Evolutionary conservation across 1,139 yeast species (phyloP), one percentile per base, ranked within the genome.

Genomic region (Candida sp.): DNA sequence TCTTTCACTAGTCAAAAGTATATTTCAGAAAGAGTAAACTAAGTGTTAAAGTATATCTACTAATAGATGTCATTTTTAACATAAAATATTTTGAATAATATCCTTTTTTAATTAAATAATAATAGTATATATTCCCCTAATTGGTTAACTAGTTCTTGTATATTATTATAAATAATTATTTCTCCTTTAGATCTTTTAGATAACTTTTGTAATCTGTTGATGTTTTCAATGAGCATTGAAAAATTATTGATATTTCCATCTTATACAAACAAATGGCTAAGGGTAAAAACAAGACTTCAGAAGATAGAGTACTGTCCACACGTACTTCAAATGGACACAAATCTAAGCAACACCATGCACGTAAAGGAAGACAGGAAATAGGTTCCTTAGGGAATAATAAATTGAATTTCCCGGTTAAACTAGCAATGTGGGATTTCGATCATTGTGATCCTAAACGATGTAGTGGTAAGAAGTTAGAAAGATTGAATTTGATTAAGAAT

Each of bases 361-460:
- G 78, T 33, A 68, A 62, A 42, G 79, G 80, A 2, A 65, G 79
- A 38, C 82, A 75, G 50, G 83, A 78, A 55, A 53, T 61, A 1
- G 66, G 63, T 1, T 54, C 60, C 11, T 38, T 42, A 12, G 53
- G 59, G 3, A 33, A 21, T 12, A 21, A 35, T 8, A 25, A 36
- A 19, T 38, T 39, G 21, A 68, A 72, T 39, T 83, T 84, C 53
- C 93, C 90, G 1, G 79, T 84, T 22, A 84, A 84, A 57, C 56
- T 86, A 34, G 93, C 91, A 8, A 87, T 87, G 95, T 87, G 95
- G 97, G 93, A 93, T 64, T 93, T 95, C 60, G 96, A 91, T 55
- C 99, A 93, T 62, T 93, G 99, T 68, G 99, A 93, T 64, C 99
- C 99, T 3, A 95, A 95, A 61, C 76, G 98, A 60, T 93, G 99